Evolutionary conservation across 805 yeast genomes (phyloP).

Genomic region (Naumovozyma dairenensis): DNA sequence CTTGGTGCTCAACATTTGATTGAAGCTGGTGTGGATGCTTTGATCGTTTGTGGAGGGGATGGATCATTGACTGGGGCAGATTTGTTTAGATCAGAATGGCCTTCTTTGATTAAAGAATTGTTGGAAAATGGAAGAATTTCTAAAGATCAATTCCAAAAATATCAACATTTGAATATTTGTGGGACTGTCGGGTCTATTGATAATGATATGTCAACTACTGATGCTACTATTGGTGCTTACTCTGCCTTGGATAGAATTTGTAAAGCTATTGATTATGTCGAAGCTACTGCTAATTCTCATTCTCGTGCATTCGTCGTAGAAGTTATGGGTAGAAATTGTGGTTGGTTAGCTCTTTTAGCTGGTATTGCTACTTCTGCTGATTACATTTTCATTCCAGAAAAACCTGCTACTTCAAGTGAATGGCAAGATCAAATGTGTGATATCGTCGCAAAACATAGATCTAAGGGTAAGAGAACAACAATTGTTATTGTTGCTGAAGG

Average conservation of each 20-base stretch:
- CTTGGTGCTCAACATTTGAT: slow-evolving; percentile 57
- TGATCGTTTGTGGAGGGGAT: slow-evolving; percentile 77
- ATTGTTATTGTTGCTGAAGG: slow-evolving; percentile 80
- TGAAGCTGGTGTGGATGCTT: slow-evolving; percentile 63
- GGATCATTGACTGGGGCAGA: slow-evolving; percentile 81
- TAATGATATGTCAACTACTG: slow-evolving; percentile 78
- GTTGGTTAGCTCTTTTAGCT: slow-evolving; percentile 77
- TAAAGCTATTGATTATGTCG: slow-evolving; percentile 65
- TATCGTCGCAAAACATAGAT: slow-evolving; percentile 54
- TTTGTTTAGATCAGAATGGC: slow-evolving; percentile 69
- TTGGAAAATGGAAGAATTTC: slow-evolving; percentile 39
- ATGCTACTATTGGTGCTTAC: slow-evolving; percentile 73
- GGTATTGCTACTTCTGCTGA: slow-evolving; percentile 77
- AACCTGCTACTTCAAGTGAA: slow-evolving; percentile 51
- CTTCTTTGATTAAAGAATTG: slow-evolving; percentile 53
- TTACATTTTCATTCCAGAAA: slow-evolving; percentile 70
- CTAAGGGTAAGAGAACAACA: slow-evolving; percentile 66
- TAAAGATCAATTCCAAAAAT: slow-evolving; percentile 35
- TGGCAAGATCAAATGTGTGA: slow-evolving; percentile 64
- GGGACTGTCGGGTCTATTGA: slow-evolving; percentile 80
- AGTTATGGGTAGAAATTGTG: slow-evolving; percentile 87
- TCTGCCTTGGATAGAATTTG: slow-evolving; percentile 70
- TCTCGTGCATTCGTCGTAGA: slow-evolving; percentile 77
- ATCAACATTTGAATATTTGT: slow-evolving; percentile 53
- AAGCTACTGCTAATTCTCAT: slow-evolving; percentile 76